Evolutionary conservation across 2,329 filamentous ascomycete species (phyloP).

Genomic region (Paramyrothecium roridum): DNA sequence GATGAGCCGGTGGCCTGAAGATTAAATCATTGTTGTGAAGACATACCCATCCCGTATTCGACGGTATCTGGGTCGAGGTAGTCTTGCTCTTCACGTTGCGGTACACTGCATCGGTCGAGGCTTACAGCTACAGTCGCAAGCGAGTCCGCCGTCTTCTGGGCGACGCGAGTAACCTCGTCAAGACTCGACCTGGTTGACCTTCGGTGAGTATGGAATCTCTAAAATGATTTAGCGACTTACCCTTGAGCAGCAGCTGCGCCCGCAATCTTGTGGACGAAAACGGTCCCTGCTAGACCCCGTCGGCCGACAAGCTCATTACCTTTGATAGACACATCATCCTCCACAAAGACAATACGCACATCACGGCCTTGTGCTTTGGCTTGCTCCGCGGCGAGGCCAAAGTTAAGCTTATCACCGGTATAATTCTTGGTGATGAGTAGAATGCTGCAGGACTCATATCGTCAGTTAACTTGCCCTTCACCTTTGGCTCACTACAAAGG

Average conservation of each 20-base stretch:
- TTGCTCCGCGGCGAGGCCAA: slow-evolving; percentile 23
- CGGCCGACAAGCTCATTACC: slow-evolving; percentile 17
- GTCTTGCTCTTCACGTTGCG: slow-evolving; percentile 14
- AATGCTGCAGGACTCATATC: slow-evolving; percentile 3
- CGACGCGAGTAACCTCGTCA: slow-evolving; percentile 9
- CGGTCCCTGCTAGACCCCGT: slow-evolving; percentile 17
- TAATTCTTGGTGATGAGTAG: slow-evolving; percentile 22
- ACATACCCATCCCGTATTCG: slow-evolving; percentile 18
- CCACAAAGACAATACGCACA: slow-evolving; percentile 18
- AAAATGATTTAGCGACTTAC: slow-evolving; percentile 5
- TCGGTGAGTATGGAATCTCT: slow-evolving; percentile 3
- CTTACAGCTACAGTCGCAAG: slow-evolving; percentile 20
- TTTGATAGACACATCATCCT: slow-evolving; percentile 18
- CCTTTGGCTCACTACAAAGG: neutral
- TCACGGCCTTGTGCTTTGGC: slow-evolving; percentile 19
- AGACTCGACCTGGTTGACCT: slow-evolving; percentile 11
- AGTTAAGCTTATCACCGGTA: slow-evolving; percentile 22
- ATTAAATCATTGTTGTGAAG: neutral
- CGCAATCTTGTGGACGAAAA: slow-evolving; percentile 19
- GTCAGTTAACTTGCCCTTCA: slow-evolving; percentile 2
- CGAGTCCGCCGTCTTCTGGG: slow-evolving; percentile 15
- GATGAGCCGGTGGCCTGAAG: neutral
- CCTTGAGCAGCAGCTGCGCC: slow-evolving; percentile 17
- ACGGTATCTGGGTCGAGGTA: slow-evolving; percentile 10
- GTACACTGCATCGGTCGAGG: slow-evolving; percentile 18